A percentile compares a stretch with the other conserved stretches of the same genome.
These are phyloP conservation scores for Vitis amurensis DNA, from an alignment of 164 flowering plant species.

Conservation along the genomic window DNA sequence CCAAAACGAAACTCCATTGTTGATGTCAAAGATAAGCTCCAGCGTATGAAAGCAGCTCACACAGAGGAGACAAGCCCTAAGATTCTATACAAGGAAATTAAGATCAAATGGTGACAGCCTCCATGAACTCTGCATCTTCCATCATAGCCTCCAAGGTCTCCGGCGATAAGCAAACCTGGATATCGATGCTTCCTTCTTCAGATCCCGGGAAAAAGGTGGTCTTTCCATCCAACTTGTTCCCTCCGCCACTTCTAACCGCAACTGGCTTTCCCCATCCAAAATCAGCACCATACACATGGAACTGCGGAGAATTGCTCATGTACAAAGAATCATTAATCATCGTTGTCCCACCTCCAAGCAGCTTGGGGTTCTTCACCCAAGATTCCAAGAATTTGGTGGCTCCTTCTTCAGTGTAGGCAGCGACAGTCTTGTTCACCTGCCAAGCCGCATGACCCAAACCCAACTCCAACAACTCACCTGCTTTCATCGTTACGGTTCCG, in stretches of 20 bases:
- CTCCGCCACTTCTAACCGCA: slow-evolving; percentile 6
- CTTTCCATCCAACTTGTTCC: slow-evolving; percentile 7
- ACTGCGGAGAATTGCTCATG: slow-evolving; percentile 9
- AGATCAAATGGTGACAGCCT: not conserved
- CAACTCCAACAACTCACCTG: slow-evolving; percentile 17
- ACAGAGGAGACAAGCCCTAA: no score
- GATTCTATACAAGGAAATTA: not conserved
- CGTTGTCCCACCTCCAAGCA: no score
- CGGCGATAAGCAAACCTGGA: slow-evolving; percentile 6
- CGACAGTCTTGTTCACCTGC: slow-evolving; percentile 25
- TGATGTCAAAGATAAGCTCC: no score
- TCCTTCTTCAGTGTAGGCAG: not conserved
- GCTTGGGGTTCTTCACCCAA: slow-evolving; percentile 17
- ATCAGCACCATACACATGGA: slow-evolving; percentile 8
- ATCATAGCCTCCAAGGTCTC: not conserved
- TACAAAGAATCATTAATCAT: not conserved
- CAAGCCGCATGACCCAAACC: slow-evolving; percentile 32
- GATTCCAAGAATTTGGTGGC: not conserved
- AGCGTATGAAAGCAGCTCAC: no score
- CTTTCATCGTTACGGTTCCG: slow-evolving; percentile 1
- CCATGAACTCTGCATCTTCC: slow-evolving; percentile 11
- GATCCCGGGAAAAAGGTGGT: slow-evolving; percentile 2
- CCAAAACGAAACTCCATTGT: no score
- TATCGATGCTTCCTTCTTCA: slow-evolving; percentile 12
- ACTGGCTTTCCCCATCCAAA: slow-evolving; percentile 21